Evolutionary conservation across 306 rosid genomes (phyloP).

Genomic region (Cucurbita moschata): DNA sequence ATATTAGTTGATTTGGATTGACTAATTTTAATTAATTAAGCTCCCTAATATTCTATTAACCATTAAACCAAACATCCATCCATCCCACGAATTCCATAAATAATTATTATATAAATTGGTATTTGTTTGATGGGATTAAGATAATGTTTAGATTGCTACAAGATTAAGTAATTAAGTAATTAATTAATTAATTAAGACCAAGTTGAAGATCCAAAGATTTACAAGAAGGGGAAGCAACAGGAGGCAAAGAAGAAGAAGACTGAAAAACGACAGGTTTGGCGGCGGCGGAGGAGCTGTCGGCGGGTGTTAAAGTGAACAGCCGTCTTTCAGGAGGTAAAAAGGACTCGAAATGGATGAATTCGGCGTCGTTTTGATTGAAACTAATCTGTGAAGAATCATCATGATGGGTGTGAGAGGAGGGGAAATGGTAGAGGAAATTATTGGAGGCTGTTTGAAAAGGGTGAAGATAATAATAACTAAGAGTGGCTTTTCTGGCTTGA

Average conservation of each 20-base stretch:
- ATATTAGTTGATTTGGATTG: conserved; percentile 7
- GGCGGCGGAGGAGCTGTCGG: not conserved
- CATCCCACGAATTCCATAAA: no score
- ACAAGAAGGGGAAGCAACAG: conserved; percentile 11
- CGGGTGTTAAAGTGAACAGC: not conserved
- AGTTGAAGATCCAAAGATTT: conserved; percentile 71
- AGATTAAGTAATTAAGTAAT: not conserved
- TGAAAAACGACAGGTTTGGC: not conserved
- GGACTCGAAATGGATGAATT: not conserved
- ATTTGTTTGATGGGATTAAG: not conserved
- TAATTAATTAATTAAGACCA: conserved; percentile 19
- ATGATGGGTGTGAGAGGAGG: conserved; percentile 11
- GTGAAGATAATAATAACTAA: conserved; percentile 64
- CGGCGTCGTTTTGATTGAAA: conserved; percentile 5
- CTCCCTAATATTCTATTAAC: not conserved
- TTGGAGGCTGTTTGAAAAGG: conserved; percentile 32
- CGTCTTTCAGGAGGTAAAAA: not conserved
- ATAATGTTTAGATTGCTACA: not conserved
- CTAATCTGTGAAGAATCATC: conserved; percentile 34
- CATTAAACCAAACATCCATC: no score
- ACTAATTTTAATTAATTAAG: not conserved
- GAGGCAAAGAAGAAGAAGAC: conserved; percentile 13
- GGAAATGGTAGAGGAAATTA: conserved; percentile 4
- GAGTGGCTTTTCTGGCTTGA: conserved; percentile 66
- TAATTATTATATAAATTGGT: not conserved